Percentiles rank a stretch among this genome's conserved stretches.
Conservation (phyloP, 169 alveolate species). For the Miamiensis avidus region DNA sequence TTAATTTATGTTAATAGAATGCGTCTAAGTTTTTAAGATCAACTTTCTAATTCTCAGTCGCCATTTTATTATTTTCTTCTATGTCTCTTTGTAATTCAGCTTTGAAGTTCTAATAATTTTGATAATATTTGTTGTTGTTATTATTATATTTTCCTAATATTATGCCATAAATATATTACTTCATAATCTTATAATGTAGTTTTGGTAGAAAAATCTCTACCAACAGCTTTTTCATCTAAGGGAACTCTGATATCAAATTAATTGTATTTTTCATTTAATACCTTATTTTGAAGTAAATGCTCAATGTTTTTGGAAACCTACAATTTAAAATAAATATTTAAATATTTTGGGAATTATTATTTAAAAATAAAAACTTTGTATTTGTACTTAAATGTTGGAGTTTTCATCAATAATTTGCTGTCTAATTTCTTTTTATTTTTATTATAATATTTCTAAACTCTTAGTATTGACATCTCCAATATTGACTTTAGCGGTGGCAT, state of each 20-base stretch:
- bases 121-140: too few relatives aligned
- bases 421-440: neutral
- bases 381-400: neutral
- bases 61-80: too few relatives aligned
- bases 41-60: neutral
- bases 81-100: neutral
- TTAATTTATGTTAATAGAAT: too few relatives aligned
- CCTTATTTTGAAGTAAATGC: neutral
- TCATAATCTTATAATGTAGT: neutral
- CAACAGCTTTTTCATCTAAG: neutral
- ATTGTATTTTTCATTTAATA: neutral
- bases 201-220: neutral
- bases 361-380: too few relatives aligned
- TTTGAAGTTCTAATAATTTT: neutral
- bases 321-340: too few relatives aligned
- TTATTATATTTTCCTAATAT: neutral
- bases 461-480: neutral
- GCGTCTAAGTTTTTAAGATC: neutral
- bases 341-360: too few relatives aligned
- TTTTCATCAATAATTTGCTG: neutral
- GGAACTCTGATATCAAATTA: too few relatives aligned
- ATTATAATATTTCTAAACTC: neutral
- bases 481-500: neutral
- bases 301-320: neutral
- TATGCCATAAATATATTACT: neutral